phyloP scores from a whole-genome alignment of 2,329 filamentous ascomycete genomes.

The Penicillium sp. region DNA sequence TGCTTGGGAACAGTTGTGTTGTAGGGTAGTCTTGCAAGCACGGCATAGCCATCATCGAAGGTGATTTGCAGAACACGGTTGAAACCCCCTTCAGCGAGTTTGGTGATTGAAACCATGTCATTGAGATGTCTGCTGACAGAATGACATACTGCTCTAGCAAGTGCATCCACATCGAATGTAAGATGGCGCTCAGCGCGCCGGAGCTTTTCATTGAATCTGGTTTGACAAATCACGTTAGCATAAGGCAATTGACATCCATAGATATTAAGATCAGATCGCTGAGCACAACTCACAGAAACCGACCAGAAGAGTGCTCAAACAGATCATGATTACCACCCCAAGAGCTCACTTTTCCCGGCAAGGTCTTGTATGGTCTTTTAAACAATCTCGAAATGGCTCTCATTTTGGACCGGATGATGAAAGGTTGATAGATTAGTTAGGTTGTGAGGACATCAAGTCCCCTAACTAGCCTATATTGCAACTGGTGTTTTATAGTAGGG shows the following conservation, averaged over 20 bases:
- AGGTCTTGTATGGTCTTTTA: not conserved
- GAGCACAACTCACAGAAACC: constrained; percentile 4
- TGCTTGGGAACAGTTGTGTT: constrained; percentile 26
- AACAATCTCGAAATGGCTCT: not conserved
- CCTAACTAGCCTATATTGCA: too few species aligned
- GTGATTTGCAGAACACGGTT: constrained; percentile 34
- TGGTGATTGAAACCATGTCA: constrained; percentile 16
- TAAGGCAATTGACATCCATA: not conserved
- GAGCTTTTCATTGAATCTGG: constrained; percentile 12
- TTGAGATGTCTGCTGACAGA: constrained; percentile 4
- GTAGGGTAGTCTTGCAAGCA: constrained; percentile 36
- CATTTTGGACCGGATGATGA: not conserved
- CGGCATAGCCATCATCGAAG: constrained; percentile 28
- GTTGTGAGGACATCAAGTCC: too few species aligned
- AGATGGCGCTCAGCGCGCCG: constrained; percentile 9
- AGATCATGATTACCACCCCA: not conserved
- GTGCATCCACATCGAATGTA: constrained; percentile 6
- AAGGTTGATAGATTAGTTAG: too few species aligned
- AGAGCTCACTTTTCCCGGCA: not conserved
- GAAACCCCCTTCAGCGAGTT: constrained; percentile 38
- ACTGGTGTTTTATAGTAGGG: too few species aligned
- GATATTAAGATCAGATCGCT: not conserved
- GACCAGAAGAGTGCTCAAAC: constrained; percentile 7
- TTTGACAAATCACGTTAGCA: not conserved
- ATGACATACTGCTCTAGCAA: constrained; percentile 2